Conservation (phyloP, 23 red algal species). For the Agarophyton chilense region DNA sequence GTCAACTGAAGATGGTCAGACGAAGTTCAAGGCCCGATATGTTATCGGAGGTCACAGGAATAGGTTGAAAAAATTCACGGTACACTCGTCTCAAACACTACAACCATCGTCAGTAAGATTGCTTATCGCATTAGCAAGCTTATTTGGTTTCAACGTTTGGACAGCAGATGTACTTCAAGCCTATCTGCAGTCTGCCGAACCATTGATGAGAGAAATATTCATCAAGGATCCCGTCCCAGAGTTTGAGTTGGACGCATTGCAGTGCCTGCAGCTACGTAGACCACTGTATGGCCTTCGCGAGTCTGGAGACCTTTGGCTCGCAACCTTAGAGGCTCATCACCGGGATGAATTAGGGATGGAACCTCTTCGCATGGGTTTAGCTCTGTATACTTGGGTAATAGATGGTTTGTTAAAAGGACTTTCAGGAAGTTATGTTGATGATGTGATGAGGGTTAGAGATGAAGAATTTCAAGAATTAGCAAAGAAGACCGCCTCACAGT, state of each 20-base stretch:
- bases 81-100: too few relatives aligned
- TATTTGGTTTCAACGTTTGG: too few relatives aligned
- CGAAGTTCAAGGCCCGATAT: neutral
- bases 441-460: neutral
- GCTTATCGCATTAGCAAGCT: too few relatives aligned
- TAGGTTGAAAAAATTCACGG: too few relatives aligned
- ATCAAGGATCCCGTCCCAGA: neutral
- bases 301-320: slow-evolving; percentile 22
- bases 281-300: slow-evolving; percentile 35
- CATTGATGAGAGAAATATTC: slow-evolving; percentile 11
- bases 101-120: too few relatives aligned
- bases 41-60: neutral
- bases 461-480: neutral
- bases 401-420: slow-evolving; percentile 4
- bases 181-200: slow-evolving; percentile 26
- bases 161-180: slow-evolving; percentile 14
- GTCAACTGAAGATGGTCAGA: neutral
- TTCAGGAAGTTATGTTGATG: slow-evolving; percentile 20
- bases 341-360: slow-evolving; percentile 19
- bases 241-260: slow-evolving; percentile 33
- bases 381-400: neutral
- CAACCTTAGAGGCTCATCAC: slow-evolving; percentile 10
- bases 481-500: neutral
- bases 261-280: slow-evolving; percentile 9
- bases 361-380: neutral